Percentiles rank a stretch among this genome's conserved stretches.
Evolutionary conservation across 768 basidiomycete species (phyloP).

Genomic region (Pleurotus pulmonarius): DNA sequence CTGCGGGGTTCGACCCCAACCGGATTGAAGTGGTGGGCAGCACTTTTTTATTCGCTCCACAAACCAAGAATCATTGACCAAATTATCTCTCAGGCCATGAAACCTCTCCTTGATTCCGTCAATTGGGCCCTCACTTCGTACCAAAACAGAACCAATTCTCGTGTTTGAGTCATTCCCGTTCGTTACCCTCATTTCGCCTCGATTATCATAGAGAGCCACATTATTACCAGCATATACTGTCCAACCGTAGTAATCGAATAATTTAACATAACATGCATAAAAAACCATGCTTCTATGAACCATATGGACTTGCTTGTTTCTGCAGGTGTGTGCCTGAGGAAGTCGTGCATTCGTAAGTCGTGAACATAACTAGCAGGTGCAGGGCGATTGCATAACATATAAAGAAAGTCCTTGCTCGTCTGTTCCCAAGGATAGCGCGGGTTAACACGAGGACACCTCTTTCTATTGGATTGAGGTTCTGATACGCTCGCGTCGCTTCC

Average conservation of each 20-base stretch:
- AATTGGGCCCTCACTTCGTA: slow-evolving; percentile 68
- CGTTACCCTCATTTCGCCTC: slow-evolving; percentile 6
- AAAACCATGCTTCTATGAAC: slow-evolving; percentile 23
- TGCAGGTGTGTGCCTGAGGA: slow-evolving; percentile 46
- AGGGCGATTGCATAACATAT: slow-evolving; percentile 80
- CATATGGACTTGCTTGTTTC: slow-evolving; percentile 47
- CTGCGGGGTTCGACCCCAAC: slow-evolving; percentile 56
- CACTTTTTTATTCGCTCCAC: neutral
- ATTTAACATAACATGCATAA: slow-evolving; percentile 6
- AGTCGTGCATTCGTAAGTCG: slow-evolving; percentile 68
- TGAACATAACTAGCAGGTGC: slow-evolving; percentile 80
- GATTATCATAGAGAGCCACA: slow-evolving; percentile 13
- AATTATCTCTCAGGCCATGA: slow-evolving; percentile 56
- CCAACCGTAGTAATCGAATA: slow-evolving; percentile 8
- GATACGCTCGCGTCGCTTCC: slow-evolving; percentile 95
- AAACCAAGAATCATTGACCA: neutral
- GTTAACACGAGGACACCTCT: slow-evolving; percentile 84
- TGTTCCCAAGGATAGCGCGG: slow-evolving; percentile 81
- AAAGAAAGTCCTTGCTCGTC: slow-evolving; percentile 86
- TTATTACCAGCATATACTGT: slow-evolving; percentile 11
- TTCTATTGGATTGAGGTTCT: slow-evolving; percentile 88
- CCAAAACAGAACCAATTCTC: slow-evolving; percentile 20
- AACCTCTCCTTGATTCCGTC: slow-evolving; percentile 68
- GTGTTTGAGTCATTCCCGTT: slow-evolving; percentile 6
- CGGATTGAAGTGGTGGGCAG: slow-evolving; percentile 62